Evolutionary conservation across 768 basidiomycete species (phyloP).

Genomic region (Mycena latifolia): DNA sequence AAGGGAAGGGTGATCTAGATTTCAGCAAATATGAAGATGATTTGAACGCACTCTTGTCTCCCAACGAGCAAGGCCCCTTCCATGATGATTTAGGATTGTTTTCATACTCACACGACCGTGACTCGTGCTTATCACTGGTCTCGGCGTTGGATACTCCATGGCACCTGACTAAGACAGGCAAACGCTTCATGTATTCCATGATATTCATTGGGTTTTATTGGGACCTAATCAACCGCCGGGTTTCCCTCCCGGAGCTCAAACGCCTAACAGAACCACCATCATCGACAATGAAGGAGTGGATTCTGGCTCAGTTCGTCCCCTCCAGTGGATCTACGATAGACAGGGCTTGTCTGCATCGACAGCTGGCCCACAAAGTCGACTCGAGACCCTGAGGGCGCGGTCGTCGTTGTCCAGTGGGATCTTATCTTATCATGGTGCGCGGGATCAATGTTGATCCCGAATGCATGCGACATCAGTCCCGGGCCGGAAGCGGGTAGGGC

Average conservation of each 20-base stretch:
- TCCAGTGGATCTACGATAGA: no score
- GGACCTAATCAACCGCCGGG: neutral
- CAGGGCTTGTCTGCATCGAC: no score
- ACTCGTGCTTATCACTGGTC: neutral
- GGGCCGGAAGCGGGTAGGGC: no score
- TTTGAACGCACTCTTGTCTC: neutral
- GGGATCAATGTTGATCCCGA: no score
- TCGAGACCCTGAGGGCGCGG: no score
- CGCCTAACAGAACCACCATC: no score
- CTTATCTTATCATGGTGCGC: no score
- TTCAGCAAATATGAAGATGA: neutral
- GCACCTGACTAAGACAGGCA: constrained; percentile 5
- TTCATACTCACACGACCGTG: constrained; percentile 2
- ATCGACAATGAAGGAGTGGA: no score
- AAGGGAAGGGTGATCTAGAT: neutral
- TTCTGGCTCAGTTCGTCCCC: no score
- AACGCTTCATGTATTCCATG: neutral
- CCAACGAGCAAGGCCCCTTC: neutral
- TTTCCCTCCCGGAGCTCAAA: neutral
- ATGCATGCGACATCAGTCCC: no score
- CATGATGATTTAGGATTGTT: neutral
- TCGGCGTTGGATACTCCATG: neutral
- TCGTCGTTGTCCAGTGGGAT: no score
- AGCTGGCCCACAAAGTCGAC: no score
- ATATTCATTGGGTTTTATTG: neutral